Conservation (phyloP, 2,329 filamentous ascomycete species). For the Lasiodiplodia gonubiensis region DNA sequence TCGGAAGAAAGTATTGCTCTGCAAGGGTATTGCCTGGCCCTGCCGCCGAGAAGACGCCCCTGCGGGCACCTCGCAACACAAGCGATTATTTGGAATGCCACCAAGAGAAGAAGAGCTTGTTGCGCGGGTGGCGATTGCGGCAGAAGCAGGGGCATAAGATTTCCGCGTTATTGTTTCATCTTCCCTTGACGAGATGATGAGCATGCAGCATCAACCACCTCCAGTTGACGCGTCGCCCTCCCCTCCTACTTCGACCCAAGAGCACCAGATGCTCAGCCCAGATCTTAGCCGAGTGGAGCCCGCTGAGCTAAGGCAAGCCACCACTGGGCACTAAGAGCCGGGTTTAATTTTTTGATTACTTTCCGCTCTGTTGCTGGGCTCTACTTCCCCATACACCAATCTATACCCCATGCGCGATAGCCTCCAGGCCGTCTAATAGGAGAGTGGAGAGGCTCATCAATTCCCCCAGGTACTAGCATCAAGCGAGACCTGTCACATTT, state of each 20-base stretch:
- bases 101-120: conserved; percentile 10
- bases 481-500: neutral
- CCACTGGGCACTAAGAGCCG: neutral
- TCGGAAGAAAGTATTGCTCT: conserved; percentile 10
- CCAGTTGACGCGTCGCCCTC: conserved; percentile 5
- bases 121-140: neutral
- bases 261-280: conserved; percentile 3
- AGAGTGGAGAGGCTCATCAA: conserved; percentile 9
- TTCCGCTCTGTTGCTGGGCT: neutral
- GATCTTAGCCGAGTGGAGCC: neutral
- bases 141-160: conserved; percentile 11
- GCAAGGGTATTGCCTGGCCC: conserved; percentile 7
- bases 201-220: conserved; percentile 1
- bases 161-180: conserved; percentile 11
- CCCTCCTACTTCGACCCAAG: neutral
- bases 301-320: neutral
- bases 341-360: neutral
- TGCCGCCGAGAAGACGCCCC: neutral
- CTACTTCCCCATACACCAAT: neutral
- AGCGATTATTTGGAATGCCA: conserved; percentile 16
- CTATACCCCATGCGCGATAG: neutral
- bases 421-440: neutral
- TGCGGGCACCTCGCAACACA: neutral
- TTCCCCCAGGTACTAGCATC: conserved; percentile 7
- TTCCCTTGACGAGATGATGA: conserved; percentile 18